phyloP scores from a whole-genome alignment of 179 eudicot genomes.

The Actinidia arguta region DNA sequence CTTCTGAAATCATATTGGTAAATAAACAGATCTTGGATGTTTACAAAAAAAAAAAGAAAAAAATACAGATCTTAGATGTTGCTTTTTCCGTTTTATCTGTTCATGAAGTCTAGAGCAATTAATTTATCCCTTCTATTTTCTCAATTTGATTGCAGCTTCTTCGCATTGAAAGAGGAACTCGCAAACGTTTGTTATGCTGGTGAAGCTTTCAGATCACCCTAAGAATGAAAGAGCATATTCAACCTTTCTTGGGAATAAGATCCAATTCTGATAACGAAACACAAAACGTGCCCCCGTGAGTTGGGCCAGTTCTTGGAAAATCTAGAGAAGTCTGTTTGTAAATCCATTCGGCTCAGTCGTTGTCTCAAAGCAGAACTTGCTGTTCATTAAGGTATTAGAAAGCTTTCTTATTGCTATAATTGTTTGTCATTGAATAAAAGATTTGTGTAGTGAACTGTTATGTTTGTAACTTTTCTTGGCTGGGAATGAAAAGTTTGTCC shows the following conservation, averaged over 20 bases:
- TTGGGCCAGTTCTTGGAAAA: not conserved
- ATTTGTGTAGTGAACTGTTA: not conserved
- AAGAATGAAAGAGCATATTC: conserved; percentile 26
- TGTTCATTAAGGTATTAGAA: conserved; percentile 8
- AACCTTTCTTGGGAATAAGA: not conserved
- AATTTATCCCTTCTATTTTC: not conserved
- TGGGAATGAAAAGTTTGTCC: not conserved
- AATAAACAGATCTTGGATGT: not conserved
- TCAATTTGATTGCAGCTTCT: conserved; percentile 65
- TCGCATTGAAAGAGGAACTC: conserved; percentile 98
- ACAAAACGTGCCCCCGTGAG: not conserved
- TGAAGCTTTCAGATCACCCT: conserved; percentile 88
- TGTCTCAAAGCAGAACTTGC: not conserved
- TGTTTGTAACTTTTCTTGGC: conserved; percentile 5
- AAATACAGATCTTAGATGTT: too few species aligned
- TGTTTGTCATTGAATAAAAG: not conserved
- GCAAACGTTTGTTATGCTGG: conserved; percentile 96
- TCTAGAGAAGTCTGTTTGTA: conserved; percentile 7
- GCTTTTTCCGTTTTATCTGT: too few species aligned
- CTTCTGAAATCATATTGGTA: not conserved
- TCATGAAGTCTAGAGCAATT: not conserved
- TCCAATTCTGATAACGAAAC: not conserved
- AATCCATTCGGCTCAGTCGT: not conserved
- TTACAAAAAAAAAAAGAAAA: too few species aligned
- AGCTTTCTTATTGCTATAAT: not conserved